These are phyloP conservation scores for Mortierella sp. DNA, from an alignment of 371 early-diverging fungal genomes.

Conservation along the genomic window DNA sequence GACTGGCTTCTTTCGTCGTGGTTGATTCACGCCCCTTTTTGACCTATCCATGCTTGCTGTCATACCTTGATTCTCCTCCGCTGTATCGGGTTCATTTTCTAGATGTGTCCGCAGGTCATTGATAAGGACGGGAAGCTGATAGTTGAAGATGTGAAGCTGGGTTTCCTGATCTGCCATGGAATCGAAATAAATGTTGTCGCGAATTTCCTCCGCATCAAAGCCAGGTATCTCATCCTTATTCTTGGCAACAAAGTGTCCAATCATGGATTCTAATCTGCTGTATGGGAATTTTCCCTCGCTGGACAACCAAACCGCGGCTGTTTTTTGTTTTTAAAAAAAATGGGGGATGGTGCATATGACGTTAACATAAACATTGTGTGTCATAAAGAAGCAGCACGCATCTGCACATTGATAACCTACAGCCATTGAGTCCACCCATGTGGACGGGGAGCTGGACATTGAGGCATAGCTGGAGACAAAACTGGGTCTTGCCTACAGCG, in stretches of 20 bases:
- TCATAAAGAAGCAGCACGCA: neutral
- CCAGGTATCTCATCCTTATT: constrained; percentile 29
- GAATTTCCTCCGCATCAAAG: constrained; percentile 25
- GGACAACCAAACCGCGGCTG: constrained; percentile 69
- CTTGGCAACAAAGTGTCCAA: constrained; percentile 47
- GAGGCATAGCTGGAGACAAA: constrained; percentile 83
- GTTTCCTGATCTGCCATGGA: constrained; percentile 76
- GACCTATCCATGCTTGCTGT: neutral
- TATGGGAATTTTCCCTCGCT: constrained; percentile 74
- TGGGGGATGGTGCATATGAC: neutral
- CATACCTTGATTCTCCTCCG: neutral
- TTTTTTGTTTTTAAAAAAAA: constrained; percentile 6
- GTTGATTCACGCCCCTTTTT: neutral
- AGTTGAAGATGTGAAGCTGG: constrained; percentile 74
- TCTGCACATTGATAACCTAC: constrained; percentile 29
- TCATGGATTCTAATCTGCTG: constrained; percentile 60
- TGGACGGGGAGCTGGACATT: constrained; percentile 68
- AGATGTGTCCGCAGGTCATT: constrained; percentile 26
- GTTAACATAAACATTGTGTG: neutral
- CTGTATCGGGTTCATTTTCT: constrained; percentile 7
- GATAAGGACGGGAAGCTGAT: constrained; percentile 76
- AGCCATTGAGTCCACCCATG: constrained; percentile 71
- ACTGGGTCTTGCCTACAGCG: constrained; percentile 83
- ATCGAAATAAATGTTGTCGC: constrained; percentile 67
- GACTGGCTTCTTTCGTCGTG: constrained; percentile 56